A percentile compares a stretch with the other conserved stretches of the same genome.
These are phyloP conservation scores for Micractinium sp. DNA, from an alignment of 139 green algal species.

Conservation along the genomic window DNA sequence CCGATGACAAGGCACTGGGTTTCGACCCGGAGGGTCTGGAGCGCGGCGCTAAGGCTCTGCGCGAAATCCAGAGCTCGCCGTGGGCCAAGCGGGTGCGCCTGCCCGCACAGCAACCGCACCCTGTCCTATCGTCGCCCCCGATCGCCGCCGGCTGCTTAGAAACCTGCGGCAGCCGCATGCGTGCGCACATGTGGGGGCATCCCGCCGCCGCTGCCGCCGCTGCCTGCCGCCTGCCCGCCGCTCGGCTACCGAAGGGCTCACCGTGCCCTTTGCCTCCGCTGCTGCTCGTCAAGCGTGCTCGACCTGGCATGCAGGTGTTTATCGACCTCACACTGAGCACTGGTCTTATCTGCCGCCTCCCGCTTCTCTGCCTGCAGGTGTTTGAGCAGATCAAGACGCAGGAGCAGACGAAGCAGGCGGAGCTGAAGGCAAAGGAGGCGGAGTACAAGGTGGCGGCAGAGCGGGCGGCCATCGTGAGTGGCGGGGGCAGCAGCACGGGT, in stretches of 20 bases:
- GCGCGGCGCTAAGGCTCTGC: slow-evolving; percentile 93
- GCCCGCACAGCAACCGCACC: not conserved
- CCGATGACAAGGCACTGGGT: slow-evolving; percentile 44
- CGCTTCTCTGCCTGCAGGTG: slow-evolving; percentile 62
- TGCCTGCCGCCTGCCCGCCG: not conserved
- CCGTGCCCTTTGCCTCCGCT: not conserved
- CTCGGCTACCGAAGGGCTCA: not conserved
- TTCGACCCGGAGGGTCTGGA: slow-evolving; percentile 98
- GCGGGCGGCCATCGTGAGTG: slow-evolving; percentile 40
- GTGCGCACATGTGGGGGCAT: not conserved
- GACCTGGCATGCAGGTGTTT: not conserved
- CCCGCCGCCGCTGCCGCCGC: slow-evolving; percentile 15
- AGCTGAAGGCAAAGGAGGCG: slow-evolving; percentile 80
- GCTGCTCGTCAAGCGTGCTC: not conserved
- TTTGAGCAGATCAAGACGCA: slow-evolving; percentile 91
- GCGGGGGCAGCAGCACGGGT: not conserved
- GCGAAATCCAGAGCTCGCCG: slow-evolving; percentile 94
- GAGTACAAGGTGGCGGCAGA: slow-evolving; percentile 73
- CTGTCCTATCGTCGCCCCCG: no score
- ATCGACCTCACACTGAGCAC: no score
- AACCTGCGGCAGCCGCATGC: not conserved
- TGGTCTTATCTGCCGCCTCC: no score
- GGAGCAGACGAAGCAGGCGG: slow-evolving; percentile 90
- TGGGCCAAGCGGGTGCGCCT: slow-evolving; percentile 89
- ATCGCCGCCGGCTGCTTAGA: not conserved